phyloP scores from a whole-genome alignment of 352 stramenopile species.

The Pythium oligandrum region DNA sequence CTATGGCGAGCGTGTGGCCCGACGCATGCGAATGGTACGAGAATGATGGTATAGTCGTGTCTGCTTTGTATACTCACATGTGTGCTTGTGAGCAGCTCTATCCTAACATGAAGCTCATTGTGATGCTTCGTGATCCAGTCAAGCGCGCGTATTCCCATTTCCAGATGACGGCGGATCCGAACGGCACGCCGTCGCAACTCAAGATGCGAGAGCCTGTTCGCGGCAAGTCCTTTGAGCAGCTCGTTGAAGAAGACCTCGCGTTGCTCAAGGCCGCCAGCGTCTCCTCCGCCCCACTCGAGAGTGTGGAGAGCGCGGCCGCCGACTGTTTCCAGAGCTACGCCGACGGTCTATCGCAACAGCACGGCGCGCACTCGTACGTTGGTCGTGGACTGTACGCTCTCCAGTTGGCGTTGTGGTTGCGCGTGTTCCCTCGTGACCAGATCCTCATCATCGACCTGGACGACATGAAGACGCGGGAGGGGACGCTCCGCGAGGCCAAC shows the following conservation, averaged over 20 bases:
- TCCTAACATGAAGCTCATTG: conserved; percentile 73
- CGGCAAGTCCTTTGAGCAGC: conserved; percentile 80
- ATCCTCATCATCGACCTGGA: conserved; percentile 88
- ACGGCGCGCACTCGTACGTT: conserved; percentile 81
- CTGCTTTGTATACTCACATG: no score
- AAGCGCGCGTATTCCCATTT: conserved; percentile 89
- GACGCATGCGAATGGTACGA: conserved; percentile 31
- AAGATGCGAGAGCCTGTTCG: conserved; percentile 63
- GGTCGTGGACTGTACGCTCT: conserved; percentile 90
- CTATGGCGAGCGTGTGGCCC: conserved; percentile 42
- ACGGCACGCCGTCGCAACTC: conserved; percentile 79
- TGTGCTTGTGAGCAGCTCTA: conserved; percentile 24
- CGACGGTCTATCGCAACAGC: conserved; percentile 31
- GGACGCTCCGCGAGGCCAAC: conserved; percentile 28
- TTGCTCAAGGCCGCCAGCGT: conserved; percentile 42
- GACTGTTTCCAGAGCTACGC: conserved; percentile 42
- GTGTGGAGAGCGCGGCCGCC: conserved; percentile 12
- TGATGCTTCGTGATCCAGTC: conserved; percentile 93
- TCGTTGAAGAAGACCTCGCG: conserved; percentile 84
- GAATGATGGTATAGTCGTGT: not conserved
- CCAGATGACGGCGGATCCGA: conserved; percentile 89
- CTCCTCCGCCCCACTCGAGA: conserved; percentile 11
- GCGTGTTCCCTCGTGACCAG: conserved; percentile 78
- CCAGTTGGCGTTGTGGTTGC: conserved; percentile 88
- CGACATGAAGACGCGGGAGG: conserved; percentile 57